Evolutionary conservation across 1,284 basidiomycete genomes (phyloP).

Genomic region (Laetiporus sulphureus): DNA sequence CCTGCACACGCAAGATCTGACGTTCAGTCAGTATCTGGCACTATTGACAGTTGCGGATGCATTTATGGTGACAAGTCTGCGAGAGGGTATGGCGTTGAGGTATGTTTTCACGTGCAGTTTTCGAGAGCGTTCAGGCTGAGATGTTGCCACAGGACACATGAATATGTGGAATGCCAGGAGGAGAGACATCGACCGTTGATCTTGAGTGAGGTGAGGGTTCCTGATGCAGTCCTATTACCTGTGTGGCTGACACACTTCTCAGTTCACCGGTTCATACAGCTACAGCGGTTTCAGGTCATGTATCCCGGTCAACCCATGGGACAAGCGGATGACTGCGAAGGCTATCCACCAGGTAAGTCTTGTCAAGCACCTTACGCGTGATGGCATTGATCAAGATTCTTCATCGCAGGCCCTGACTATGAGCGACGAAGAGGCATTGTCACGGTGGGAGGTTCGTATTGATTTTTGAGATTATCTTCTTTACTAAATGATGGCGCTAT

Average conservation of each 20-base stretch:
- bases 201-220: conserved; percentile 64
- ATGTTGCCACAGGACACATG: conserved; percentile 49
- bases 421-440: conserved; percentile 62
- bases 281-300: conserved; percentile 83
- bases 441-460: conserved; percentile 63
- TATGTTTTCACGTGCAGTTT: conserved; percentile 14
- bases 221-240: not conserved
- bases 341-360: conserved; percentile 55
- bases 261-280: conserved; percentile 85
- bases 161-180: conserved; percentile 81
- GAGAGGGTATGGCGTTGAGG: conserved; percentile 83
- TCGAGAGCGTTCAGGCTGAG: not conserved
- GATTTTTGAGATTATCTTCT: not conserved
- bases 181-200: conserved; percentile 65
- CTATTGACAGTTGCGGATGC: conserved; percentile 79
- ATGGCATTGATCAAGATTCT: conserved; percentile 2
- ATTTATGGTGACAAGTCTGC: conserved; percentile 79
- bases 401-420: conserved; percentile 59
- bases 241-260: conserved; percentile 3
- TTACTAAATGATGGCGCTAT: not conserved
- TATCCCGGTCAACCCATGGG: conserved; percentile 82
- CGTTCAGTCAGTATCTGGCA: conserved; percentile 82
- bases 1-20: conserved; percentile 81
- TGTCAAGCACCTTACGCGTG: not conserved
- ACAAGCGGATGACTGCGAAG: conserved; percentile 64